Conservation (phyloP, 1,284 basidiomycete species). For the Takashimella tepidaria region DNA sequence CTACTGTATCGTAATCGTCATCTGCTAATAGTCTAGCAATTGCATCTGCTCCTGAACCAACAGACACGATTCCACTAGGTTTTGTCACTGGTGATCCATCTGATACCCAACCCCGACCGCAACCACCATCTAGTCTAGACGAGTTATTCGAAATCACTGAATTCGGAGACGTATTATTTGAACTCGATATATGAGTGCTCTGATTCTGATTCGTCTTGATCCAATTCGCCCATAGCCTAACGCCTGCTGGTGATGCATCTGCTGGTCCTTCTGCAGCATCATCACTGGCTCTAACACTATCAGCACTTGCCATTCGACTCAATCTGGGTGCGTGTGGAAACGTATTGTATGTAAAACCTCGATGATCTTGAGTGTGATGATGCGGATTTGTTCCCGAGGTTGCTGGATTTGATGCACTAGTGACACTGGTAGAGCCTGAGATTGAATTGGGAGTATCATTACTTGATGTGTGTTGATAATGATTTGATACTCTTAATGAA, state of each 20-base stretch:
- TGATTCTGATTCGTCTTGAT: neutral
- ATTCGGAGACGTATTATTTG: neutral
- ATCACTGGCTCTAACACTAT: conserved; percentile 29
- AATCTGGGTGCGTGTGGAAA: conserved; percentile 7
- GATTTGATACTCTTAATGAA: conserved; percentile 26
- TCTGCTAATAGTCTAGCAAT: conserved; percentile 14
- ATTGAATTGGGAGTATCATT: neutral
- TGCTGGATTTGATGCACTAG: too few species aligned
- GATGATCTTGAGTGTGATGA: too few species aligned
- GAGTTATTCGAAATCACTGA: neutral
- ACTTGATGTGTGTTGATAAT: neutral
- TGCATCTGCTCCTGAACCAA: conserved; percentile 7
- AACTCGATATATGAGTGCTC: too few species aligned
- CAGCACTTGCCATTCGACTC: conserved; percentile 27
- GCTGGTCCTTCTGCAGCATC: conserved; percentile 16
- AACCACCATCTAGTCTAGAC: too few species aligned
- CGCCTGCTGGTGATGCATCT: conserved; percentile 22
- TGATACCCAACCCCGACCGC: too few species aligned
- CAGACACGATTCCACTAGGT: neutral
- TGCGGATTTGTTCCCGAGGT: too few species aligned
- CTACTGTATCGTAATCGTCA: conserved; percentile 2
- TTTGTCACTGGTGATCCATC: neutral
- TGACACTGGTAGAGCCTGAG: too few species aligned
- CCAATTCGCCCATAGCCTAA: conserved; percentile 38
- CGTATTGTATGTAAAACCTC: neutral